phyloP scores from a whole-genome alignment of 352 stramenopile species.

The Globisporangium canariense region DNA sequence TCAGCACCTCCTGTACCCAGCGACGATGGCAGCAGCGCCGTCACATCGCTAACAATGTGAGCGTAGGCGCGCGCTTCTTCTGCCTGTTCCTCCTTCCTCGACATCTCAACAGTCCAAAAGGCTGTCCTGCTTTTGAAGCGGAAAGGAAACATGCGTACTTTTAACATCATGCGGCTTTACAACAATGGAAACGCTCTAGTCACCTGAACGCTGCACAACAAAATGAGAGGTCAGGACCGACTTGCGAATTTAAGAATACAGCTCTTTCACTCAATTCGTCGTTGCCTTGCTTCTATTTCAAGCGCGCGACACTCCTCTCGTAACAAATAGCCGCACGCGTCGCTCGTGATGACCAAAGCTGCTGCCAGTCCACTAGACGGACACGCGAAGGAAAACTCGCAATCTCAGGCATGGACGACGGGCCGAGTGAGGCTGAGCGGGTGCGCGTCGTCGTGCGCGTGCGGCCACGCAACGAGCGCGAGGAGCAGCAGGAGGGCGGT shows the following conservation, averaged over 20 bases:
- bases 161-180: too few species aligned
- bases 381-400: neutral
- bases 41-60: neutral
- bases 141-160: too few species aligned
- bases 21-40: neutral
- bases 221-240: too few species aligned
- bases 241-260: too few species aligned
- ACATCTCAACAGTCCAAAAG: neutral
- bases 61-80: neutral
- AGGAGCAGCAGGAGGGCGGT: constrained; percentile 27
- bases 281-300: too few species aligned
- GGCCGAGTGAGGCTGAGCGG: constrained; percentile 39
- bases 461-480: constrained; percentile 70
- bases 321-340: too few species aligned
- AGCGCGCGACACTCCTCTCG: too few species aligned
- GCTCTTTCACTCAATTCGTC: too few species aligned
- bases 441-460: constrained; percentile 81
- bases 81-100: neutral
- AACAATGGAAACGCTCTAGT: too few species aligned
- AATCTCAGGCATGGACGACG: constrained; percentile 25
- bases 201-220: too few species aligned
- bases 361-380: neutral
- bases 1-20: neutral
- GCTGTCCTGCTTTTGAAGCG: too few species aligned
- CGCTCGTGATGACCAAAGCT: neutral